These are phyloP conservation scores for Stentor coeruleus DNA, from an alignment of 73 alveolate species.

Conservation along the genomic window DNA sequence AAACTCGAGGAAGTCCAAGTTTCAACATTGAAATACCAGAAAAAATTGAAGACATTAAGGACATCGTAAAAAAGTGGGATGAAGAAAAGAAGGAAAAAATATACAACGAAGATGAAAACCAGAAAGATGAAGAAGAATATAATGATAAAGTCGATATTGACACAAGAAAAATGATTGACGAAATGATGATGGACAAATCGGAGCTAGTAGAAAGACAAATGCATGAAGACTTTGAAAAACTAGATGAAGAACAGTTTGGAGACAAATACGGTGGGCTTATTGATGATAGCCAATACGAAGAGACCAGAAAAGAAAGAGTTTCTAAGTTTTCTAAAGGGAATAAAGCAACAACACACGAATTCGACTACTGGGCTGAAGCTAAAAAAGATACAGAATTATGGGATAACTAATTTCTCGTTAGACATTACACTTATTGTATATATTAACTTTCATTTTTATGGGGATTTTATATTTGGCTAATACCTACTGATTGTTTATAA, in stretches of 20 bases:
- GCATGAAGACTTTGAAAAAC: neutral
- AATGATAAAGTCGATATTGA: neutral
- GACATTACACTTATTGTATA: too few relatives aligned
- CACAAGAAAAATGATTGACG: neutral
- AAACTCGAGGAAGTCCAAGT: neutral
- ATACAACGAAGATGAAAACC: neutral
- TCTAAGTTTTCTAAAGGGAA: neutral
- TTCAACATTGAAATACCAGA: neutral
- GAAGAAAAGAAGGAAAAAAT: neutral
- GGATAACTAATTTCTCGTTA: neutral
- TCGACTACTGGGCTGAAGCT: neutral
- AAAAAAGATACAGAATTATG: neutral
- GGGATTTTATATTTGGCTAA: too few relatives aligned
- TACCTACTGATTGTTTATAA: too few relatives aligned
- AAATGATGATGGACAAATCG: too few relatives aligned
- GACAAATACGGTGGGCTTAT: neutral
- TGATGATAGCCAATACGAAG: too few relatives aligned
- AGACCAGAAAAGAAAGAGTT: neutral
- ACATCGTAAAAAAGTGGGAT: neutral
- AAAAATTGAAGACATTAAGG: neutral
- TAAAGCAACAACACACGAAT: neutral
- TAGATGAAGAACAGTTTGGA: neutral
- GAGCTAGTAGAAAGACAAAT: neutral
- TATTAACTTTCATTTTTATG: too few relatives aligned
- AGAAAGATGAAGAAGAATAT: neutral